These are phyloP conservation scores for Lasiodiplodia theobromae DNA, from an alignment of 2,329 filamentous ascomycete species.

Conservation along the genomic window DNA sequence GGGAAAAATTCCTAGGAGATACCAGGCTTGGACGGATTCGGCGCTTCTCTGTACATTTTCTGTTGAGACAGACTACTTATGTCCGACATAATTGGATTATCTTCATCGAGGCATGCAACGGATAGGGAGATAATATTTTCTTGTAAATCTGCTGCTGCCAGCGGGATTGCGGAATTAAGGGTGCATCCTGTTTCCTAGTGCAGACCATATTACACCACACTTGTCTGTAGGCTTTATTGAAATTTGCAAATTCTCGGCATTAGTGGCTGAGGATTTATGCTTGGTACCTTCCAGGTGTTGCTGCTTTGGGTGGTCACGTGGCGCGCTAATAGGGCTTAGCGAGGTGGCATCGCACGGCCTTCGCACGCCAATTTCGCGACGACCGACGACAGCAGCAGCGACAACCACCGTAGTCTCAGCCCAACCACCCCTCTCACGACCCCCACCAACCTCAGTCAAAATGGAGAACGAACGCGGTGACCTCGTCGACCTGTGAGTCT, in stretches of 20 bases:
- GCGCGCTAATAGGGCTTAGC: slow-evolving; percentile 24
- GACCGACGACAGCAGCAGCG: slow-evolving; percentile 29
- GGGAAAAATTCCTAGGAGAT: not conserved
- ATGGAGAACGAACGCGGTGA: slow-evolving; percentile 99
- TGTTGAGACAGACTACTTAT: not conserved
- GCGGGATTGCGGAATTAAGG: not conserved
- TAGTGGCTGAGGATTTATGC: not conserved
- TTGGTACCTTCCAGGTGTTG: not conserved
- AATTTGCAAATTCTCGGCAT: not conserved
- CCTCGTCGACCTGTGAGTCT: slow-evolving; percentile 91
- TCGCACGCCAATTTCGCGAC: slow-evolving; percentile 28
- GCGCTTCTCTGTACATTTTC: not conserved
- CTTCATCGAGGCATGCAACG: not conserved
- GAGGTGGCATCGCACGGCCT: slow-evolving; percentile 24
- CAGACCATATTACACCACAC: not conserved
- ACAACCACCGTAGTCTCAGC: slow-evolving; percentile 27
- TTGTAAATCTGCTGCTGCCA: not conserved
- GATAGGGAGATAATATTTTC: not conserved
- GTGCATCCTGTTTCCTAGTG: not conserved
- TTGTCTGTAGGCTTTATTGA: not conserved
- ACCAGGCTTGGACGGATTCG: slow-evolving; percentile 11
- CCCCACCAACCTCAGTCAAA: slow-evolving; percentile 53
- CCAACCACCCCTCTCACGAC: slow-evolving; percentile 12
- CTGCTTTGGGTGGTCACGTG: slow-evolving; percentile 18
- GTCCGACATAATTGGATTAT: not conserved